A percentile compares a stretch with the other conserved stretches of the same genome.
These are phyloP conservation scores for Sclerotinia borealis DNA, from an alignment of 2,329 filamentous ascomycete genomes.

Conservation along the genomic window DNA sequence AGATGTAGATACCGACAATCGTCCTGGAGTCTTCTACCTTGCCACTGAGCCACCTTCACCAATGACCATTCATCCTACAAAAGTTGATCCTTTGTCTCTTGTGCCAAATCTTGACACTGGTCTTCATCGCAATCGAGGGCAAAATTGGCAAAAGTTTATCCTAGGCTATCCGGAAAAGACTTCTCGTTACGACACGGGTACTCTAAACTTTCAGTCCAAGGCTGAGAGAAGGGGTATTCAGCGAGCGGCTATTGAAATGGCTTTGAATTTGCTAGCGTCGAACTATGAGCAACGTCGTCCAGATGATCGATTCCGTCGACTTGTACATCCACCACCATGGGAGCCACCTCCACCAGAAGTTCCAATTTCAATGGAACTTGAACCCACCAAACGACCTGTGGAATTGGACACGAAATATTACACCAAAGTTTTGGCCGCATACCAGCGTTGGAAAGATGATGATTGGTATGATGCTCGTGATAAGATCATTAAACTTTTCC, in stretches of 20 bases:
- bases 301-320: conserved; percentile 22
- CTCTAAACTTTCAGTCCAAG: conserved; percentile 22
- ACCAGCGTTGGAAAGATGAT: conserved; percentile 19
- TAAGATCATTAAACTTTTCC: neutral
- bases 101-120: neutral
- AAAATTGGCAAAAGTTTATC: conserved; percentile 1
- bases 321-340: conserved; percentile 17
- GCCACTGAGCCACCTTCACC: conserved; percentile 1
- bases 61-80: neutral
- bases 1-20: conserved; percentile 7
- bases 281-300: conserved; percentile 30
- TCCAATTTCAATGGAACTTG: conserved; percentile 22
- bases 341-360: conserved; percentile 17
- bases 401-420: conserved; percentile 25
- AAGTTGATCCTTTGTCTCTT: neutral
- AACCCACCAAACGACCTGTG: conserved; percentile 22
- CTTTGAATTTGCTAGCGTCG: conserved; percentile 24
- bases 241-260: conserved; percentile 27
- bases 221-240: conserved; percentile 28
- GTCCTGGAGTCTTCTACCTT: conserved; percentile 1
- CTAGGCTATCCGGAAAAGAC: neutral
- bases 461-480: conserved; percentile 15
- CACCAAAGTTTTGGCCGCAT: conserved; percentile 23
- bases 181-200: neutral
- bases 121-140: neutral